Conservation (phyloP, 2,329 filamentous ascomycete species). For the Colletotrichum euphorbiae region DNA sequence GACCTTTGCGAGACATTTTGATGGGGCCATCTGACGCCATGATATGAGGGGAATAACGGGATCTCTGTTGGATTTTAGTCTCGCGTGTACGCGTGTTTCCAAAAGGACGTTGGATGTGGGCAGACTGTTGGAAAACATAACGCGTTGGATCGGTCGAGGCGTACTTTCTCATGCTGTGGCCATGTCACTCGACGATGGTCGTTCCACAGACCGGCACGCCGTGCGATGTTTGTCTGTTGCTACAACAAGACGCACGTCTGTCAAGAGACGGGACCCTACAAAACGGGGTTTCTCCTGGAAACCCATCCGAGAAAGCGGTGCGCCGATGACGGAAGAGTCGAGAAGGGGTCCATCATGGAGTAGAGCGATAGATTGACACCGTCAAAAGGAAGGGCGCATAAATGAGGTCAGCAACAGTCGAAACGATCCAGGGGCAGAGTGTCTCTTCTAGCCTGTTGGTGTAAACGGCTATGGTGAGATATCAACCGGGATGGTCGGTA, state of each 20-base stretch:
- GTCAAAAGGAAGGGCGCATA: constrained; percentile 5
- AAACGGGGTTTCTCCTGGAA: constrained; percentile 4
- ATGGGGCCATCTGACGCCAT: constrained; percentile 30
- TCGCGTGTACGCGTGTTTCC: neutral
- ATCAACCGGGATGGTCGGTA: constrained; percentile 12
- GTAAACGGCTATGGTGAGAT: neutral
- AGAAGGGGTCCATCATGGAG: neutral
- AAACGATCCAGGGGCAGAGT: neutral
- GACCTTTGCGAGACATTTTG: constrained; percentile 29
- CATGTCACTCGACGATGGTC: constrained; percentile 19
- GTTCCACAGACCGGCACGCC: constrained; percentile 1
- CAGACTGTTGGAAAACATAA: neutral
- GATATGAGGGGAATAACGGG: neutral
- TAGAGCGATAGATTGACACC: neutral
- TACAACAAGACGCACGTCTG: neutral
- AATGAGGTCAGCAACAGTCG: neutral
- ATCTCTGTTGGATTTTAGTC: neutral
- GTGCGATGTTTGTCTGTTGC: neutral
- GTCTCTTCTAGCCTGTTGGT: neutral
- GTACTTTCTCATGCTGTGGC: neutral
- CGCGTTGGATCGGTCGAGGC: neutral
- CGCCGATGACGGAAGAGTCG: constrained; percentile 1
- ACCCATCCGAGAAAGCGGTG: neutral
- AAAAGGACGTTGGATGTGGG: neutral
- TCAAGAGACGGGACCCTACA: neutral